Percentiles rank a stretch among this genome's conserved stretches.
Conservation (phyloP, 441 rosid species). For the Erysimum pusillum region DNA sequence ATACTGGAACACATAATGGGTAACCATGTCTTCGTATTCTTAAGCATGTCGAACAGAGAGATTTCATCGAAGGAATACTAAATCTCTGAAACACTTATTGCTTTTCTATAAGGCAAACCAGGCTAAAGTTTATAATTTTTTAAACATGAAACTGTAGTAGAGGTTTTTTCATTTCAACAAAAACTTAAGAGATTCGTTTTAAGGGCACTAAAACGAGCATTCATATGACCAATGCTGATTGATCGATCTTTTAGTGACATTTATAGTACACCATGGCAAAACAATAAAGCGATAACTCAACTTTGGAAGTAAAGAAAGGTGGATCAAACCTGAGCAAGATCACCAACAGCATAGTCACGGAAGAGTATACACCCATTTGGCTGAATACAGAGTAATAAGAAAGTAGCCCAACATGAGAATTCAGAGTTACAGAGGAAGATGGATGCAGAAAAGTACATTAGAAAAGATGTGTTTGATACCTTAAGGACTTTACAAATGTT, state of each 20-base stretch:
- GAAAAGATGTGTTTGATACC: conserved; percentile 51
- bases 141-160: conserved; percentile 5
- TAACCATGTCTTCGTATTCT: conserved; percentile 17
- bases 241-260: conserved; percentile 10
- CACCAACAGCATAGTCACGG: conserved; percentile 91
- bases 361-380: conserved; percentile 81
- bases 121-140: not conserved
- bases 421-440: not conserved
- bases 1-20: conserved; percentile 12
- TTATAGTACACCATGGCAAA: not conserved
- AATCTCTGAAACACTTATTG: not conserved
- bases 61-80: not conserved
- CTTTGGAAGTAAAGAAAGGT: conserved; percentile 13
- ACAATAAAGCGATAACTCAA: not conserved
- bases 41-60: not conserved
- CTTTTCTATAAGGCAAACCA: not conserved
- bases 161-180: not conserved
- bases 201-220: not conserved
- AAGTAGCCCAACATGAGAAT: conserved; percentile 22
- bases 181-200: not conserved
- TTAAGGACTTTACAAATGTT: conserved; percentile 82
- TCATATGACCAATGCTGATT: not conserved
- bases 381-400: conserved; percentile 54
- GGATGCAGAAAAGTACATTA: conserved; percentile 5
- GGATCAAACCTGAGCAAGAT: conserved; percentile 87